A percentile compares a stretch with the other conserved stretches of the same genome.
Conservation (phyloP, 108 stramenopile species). For the Cyclotella cryptica region DNA sequence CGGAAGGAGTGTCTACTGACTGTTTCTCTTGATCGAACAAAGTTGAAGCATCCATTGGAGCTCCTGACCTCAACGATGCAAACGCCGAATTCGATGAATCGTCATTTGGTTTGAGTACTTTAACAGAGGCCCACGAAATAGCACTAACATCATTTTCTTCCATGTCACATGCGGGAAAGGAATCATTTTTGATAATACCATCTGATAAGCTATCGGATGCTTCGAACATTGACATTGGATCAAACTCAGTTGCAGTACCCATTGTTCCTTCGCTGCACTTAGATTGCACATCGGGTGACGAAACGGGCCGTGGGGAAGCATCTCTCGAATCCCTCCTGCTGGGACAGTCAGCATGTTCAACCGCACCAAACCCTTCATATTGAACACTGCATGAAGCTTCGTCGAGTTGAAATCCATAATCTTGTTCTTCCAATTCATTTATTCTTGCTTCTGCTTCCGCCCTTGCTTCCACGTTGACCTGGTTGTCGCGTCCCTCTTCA, state of each 20-base stretch:
- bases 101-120: conserved; percentile 2
- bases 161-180: conserved; percentile 7
- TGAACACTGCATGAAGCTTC: conserved; percentile 13
- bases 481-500: conserved; percentile 10
- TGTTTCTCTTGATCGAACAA: conserved; percentile 3
- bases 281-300: conserved; percentile 11
- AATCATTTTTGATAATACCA: conserved; percentile 16
- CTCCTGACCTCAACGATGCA: conserved; percentile 29
- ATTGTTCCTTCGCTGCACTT: conserved; percentile 41
- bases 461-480: not conserved
- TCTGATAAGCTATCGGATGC: conserved; percentile 23
- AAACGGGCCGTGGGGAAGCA: not conserved
- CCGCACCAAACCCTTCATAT: conserved; percentile 39
- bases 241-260: conserved; percentile 49
- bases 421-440: not conserved
- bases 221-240: conserved; percentile 54
- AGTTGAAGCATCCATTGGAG: conserved; percentile 20
- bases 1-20: conserved; percentile 33
- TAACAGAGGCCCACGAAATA: conserved; percentile 26
- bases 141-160: conserved; percentile 13
- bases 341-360: conserved; percentile 12
- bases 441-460: conserved; percentile 8
- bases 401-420: not conserved
- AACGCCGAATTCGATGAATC: conserved; percentile 4
- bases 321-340: conserved; percentile 40